A percentile compares a stretch with the other conserved stretches of the same genome.
Conservation (phyloP, 441 rosid species). For the Jatropha multifida region DNA sequence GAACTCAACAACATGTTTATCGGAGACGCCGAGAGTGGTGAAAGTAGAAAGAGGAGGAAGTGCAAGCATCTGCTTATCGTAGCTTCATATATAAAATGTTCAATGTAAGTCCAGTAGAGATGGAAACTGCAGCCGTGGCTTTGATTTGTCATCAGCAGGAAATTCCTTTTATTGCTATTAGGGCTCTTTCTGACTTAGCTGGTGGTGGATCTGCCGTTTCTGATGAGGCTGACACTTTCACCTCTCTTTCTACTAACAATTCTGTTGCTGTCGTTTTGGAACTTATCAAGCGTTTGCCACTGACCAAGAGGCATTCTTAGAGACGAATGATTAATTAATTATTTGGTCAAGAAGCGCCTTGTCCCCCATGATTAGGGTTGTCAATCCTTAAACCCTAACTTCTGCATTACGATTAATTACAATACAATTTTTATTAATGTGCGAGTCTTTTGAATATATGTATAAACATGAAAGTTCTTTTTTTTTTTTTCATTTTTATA, state of each 20-base stretch:
- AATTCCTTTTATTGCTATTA: constrained; percentile 1
- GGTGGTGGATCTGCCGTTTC: neutral
- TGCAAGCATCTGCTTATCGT: constrained; percentile 5
- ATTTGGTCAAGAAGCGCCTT: no score
- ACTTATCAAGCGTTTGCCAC: constrained; percentile 6
- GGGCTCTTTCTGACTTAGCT: neutral
- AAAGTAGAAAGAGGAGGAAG: constrained; percentile 9
- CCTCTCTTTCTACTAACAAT: neutral
- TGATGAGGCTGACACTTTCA: neutral
- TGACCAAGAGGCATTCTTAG: neutral
- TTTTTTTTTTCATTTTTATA: no score
- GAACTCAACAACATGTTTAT: constrained; percentile 6
- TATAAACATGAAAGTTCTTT: no score
- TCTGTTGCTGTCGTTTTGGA: constrained; percentile 11
- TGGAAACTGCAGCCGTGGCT: neutral
- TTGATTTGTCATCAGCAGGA: constrained; percentile 5
- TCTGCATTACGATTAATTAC: no score
- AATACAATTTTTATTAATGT: no score
- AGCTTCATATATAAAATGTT: neutral
- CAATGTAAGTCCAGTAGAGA: neutral
- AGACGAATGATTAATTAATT: no score
- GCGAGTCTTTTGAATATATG: no score
- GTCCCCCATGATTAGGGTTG: no score
- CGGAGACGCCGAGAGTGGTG: neutral
- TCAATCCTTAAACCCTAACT: no score